phyloP scores from a whole-genome alignment of 1,139 yeast genomes.

The Candida sp. region DNA sequence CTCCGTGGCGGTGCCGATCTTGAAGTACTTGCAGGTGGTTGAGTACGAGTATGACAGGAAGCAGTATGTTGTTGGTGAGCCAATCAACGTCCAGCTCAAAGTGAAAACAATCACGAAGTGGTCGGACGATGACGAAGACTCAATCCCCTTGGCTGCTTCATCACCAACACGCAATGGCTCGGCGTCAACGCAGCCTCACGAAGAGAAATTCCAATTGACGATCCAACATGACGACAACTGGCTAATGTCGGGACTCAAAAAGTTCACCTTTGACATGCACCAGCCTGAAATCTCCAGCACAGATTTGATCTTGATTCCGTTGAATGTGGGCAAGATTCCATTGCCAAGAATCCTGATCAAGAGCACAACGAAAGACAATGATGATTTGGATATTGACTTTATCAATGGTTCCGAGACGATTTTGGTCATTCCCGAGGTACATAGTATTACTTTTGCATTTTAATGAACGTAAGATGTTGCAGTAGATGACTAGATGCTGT shows the following conservation, averaged over 20 bases:
- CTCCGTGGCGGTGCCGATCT: slow-evolving; percentile 55
- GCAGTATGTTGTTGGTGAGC: slow-evolving; percentile 66
- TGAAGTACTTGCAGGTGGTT: slow-evolving; percentile 54
- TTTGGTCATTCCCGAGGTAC: slow-evolving; percentile 74
- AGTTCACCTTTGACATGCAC: slow-evolving; percentile 41
- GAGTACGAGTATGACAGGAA: slow-evolving; percentile 45
- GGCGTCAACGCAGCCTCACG: neutral
- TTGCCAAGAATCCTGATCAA: slow-evolving; percentile 68
- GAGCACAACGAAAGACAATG: slow-evolving; percentile 25
- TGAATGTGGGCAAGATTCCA: slow-evolving; percentile 72
- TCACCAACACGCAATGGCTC: slow-evolving; percentile 20
- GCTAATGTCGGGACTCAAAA: slow-evolving; percentile 71
- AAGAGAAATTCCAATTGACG: slow-evolving; percentile 28
- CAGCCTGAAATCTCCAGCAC: slow-evolving; percentile 21
- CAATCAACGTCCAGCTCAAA: slow-evolving; percentile 48
- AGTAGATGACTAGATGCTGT: no score
- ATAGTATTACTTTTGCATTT: slow-evolving; percentile 63
- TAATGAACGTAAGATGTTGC: no score
- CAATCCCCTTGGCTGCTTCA: slow-evolving; percentile 29
- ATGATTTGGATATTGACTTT: slow-evolving; percentile 63
- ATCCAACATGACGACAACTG: slow-evolving; percentile 55
- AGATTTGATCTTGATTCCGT: slow-evolving; percentile 65
- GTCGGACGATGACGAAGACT: slow-evolving; percentile 26
- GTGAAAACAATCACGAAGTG: slow-evolving; percentile 53
- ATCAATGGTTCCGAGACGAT: slow-evolving; percentile 71